These are phyloP conservation scores for Nidula microcarpa DNA, from an alignment of 768 basidiomycete genomes.

Conservation along the genomic window DNA sequence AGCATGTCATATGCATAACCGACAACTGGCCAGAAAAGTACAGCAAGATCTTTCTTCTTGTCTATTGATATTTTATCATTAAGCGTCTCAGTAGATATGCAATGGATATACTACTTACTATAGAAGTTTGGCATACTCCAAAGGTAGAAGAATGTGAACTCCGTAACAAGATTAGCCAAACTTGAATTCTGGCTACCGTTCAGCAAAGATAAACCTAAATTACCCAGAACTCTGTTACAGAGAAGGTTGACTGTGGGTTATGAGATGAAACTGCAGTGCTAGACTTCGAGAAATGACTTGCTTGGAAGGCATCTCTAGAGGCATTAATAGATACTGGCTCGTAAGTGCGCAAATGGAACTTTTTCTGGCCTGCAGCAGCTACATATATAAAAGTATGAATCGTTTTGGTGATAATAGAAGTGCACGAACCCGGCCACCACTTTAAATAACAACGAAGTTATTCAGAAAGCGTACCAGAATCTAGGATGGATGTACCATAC, in stretches of 20 bases:
- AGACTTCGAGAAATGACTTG: constrained; percentile 2
- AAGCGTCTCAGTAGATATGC: background rate
- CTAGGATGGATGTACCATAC: constrained; percentile 14
- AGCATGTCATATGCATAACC: constrained; percentile 34
- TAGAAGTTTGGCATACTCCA: constrained; percentile 32
- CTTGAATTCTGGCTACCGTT: constrained; percentile 29
- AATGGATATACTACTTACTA: constrained; percentile 12
- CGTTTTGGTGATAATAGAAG: background rate
- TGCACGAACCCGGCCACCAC: constrained; percentile 31
- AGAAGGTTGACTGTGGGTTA: constrained; percentile 29
- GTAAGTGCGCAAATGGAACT: constrained; percentile 32
- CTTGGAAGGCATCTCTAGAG: constrained; percentile 30
- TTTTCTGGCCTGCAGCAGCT: constrained; percentile 20
- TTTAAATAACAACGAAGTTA: constrained; percentile 6
- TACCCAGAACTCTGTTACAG: constrained; percentile 25
- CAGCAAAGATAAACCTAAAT: constrained; percentile 20
- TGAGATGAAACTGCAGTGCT: no score
- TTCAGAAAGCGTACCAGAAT: background rate
- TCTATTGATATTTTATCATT: constrained; percentile 11
- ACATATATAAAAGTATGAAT: background rate
- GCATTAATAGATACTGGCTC: constrained; percentile 22
- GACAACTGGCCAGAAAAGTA: constrained; percentile 29
- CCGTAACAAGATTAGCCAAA: constrained; percentile 25
- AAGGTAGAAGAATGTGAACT: constrained; percentile 24
- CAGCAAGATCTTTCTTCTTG: constrained; percentile 21